Conservation (phyloP, 2,329 filamentous ascomycete genomes). For the Diaporthe vaccinii region DNA sequence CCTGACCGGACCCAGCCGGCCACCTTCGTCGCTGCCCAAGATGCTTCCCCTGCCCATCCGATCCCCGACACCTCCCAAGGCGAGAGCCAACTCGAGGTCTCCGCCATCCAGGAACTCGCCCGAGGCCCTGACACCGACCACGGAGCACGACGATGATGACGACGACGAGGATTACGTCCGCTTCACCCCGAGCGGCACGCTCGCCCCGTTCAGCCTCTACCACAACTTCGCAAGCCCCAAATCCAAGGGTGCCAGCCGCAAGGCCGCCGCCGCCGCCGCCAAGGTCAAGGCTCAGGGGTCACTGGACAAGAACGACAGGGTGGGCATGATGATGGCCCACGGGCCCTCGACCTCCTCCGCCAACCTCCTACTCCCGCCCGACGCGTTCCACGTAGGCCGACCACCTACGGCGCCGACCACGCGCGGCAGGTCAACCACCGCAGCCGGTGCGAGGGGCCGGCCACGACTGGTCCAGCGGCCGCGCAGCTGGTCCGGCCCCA, state of each 20-base stretch:
- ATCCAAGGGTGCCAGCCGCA: conserved; percentile 34
- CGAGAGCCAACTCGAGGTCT: conserved; percentile 51
- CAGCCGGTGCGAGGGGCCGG: conserved; percentile 49
- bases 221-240: conserved; percentile 38
- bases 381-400: conserved; percentile 28
- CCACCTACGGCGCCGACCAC: conserved; percentile 36
- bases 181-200: conserved; percentile 36
- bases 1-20: conserved; percentile 62
- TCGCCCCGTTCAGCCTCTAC: conserved; percentile 49
- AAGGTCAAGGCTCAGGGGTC: conserved; percentile 20
- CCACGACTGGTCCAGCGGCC: conserved; percentile 49
- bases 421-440: conserved; percentile 48
- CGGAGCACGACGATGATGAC: conserved; percentile 53
- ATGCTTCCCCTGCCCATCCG: conserved; percentile 38
- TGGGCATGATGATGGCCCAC: conserved; percentile 39
- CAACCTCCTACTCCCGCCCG: conserved; percentile 50
- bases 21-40: conserved; percentile 56
- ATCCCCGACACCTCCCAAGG: conserved; percentile 55
- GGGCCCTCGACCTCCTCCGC: conserved; percentile 41
- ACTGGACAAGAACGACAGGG: conserved; percentile 34
- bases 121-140: conserved; percentile 56
- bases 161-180: conserved; percentile 66
- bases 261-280: conserved; percentile 42
- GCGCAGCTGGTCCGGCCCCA: conserved; percentile 45
- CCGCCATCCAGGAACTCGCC: conserved; percentile 53